Evolutionary conservation across 352 stramenopile species (phyloP).

Genomic region (Phytophthora tubulina): DNA sequence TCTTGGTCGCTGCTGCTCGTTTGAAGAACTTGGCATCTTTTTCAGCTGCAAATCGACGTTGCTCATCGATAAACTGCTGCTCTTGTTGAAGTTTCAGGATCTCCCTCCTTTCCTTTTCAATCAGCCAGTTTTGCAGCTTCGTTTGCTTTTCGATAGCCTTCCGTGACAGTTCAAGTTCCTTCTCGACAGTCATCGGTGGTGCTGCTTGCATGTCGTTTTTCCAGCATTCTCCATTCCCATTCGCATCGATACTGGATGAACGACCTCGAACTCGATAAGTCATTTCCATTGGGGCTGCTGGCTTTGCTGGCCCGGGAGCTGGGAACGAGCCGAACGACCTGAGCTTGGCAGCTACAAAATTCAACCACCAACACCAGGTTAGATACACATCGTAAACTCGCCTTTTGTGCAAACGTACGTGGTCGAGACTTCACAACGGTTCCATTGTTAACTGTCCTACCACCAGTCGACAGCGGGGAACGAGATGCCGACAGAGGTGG

Average conservation of each 20-base stretch:
- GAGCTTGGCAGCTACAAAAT: slow-evolving; percentile 27
- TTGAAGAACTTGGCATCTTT: slow-evolving; percentile 86
- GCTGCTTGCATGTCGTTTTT: slow-evolving; percentile 55
- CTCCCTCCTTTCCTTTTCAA: slow-evolving; percentile 90
- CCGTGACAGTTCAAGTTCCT: slow-evolving; percentile 69
- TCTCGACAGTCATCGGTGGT: slow-evolving; percentile 56
- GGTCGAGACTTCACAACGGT: slow-evolving; percentile 33
- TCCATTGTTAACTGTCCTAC: slow-evolving; percentile 5
- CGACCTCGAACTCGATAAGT: slow-evolving; percentile 74
- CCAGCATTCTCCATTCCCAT: slow-evolving; percentile 45
- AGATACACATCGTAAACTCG: neutral
- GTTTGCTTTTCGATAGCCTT: slow-evolving; percentile 92
- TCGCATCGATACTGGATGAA: slow-evolving; percentile 40
- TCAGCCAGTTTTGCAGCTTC: slow-evolving; percentile 90
- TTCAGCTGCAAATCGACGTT: slow-evolving; percentile 61
- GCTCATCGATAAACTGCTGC: slow-evolving; percentile 81
- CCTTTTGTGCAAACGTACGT: slow-evolving; percentile 32
- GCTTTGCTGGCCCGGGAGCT: slow-evolving; percentile 22
- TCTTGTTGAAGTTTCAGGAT: slow-evolving; percentile 85
- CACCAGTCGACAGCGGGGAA: slow-evolving; percentile 24
- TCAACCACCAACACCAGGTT: slow-evolving; percentile 6
- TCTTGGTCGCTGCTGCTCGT: slow-evolving; percentile 77
- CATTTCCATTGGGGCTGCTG: slow-evolving; percentile 50
- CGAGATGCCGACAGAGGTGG: slow-evolving; percentile 18
- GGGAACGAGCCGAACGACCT: slow-evolving; percentile 46